Percentiles rank a stretch among this genome's conserved stretches.
These are phyloP conservation scores for Teunomyces atbi DNA, from an alignment of 805 yeast species.

Conservation along the genomic window DNA sequence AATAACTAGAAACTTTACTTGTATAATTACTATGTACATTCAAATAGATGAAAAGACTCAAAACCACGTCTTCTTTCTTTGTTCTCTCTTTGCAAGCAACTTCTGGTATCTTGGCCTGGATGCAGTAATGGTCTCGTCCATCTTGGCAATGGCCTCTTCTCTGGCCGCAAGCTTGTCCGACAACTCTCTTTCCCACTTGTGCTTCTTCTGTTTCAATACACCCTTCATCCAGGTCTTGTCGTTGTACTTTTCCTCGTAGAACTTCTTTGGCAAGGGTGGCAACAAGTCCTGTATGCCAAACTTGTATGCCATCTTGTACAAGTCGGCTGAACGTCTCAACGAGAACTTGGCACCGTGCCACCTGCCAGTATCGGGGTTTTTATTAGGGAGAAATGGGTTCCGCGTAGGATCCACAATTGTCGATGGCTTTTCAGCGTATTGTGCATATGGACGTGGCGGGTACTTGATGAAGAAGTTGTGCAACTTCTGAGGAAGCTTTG, in stretches of 20 bases:
- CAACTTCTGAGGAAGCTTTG: constrained; percentile 65
- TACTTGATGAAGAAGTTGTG: constrained; percentile 74
- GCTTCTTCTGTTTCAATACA: constrained; percentile 74
- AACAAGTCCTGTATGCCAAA: constrained; percentile 77
- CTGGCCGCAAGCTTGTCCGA: constrained; percentile 59
- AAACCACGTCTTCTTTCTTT: constrained; percentile 37
- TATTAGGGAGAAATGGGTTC: constrained; percentile 86
- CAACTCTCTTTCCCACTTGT: constrained; percentile 70
- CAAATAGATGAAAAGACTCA: constrained; percentile 1
- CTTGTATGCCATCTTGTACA: constrained; percentile 77
- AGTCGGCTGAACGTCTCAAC: constrained; percentile 75
- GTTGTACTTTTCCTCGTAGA: constrained; percentile 75
- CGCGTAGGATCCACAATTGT: constrained; percentile 65
- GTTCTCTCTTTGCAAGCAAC: constrained; percentile 35
- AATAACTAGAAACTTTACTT: neutral
- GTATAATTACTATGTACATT: constrained; percentile 4
- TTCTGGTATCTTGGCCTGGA: constrained; percentile 52
- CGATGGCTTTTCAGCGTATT: constrained; percentile 65
- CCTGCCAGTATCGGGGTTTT: constrained; percentile 75
- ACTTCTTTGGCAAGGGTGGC: constrained; percentile 68
- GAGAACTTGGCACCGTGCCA: constrained; percentile 79
- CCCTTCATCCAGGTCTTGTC: constrained; percentile 73
- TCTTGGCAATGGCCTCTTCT: constrained; percentile 59
- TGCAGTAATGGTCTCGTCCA: constrained; percentile 65
- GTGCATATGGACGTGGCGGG: constrained; percentile 79